Base-by-base conservation (phyloP, 1,284 basidiomycete genomes). In the Sphaerobolus stellatus region DNA sequence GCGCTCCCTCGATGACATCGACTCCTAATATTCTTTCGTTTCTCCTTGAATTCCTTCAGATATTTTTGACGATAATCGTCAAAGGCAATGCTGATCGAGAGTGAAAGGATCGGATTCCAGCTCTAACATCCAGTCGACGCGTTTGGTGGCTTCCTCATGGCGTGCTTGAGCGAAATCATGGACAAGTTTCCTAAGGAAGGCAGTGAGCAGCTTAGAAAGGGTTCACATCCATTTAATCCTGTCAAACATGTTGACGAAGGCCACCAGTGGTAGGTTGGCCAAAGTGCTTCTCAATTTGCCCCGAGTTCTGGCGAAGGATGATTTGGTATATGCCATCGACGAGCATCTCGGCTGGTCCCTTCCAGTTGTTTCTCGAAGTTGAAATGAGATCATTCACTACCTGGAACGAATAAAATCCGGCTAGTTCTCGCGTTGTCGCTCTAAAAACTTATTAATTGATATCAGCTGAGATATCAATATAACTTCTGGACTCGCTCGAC, bases 381-480 rank as follows among this genome's bases (percentile, higher is more conserved):
- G 64, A 56, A 44, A 90, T 84, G 46, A 79, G 81, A 0, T 64
- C 57, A 4, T 74, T 62, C 27, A 81, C 80, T 0, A 87, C 83
- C 0, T 80, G 71, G 58, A 85, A 89, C 0, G 87, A 86, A 57
- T 78, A 81, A 57, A 80, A 78, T 13, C 78, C 82, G 0, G 87
- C 86, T 0, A 90, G 72, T 62, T 90, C 85, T 4, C 86, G 81
- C 0, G 85, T 85, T 1, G 81, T 76, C 0, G 84, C 79, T 8
- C 88, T 90, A 54, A 8, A 48, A 5, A n/a, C n/a, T n/a, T n/a
- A n/a, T n/a, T n/a, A n/a, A n/a, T n/a, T n/a, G n/a, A n/a, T n/a
- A n/a, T n/a, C n/a, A n/a, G n/a, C n/a, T n/a, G n/a, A n/a, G n/a
- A n/a, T n/a, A n/a, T n/a, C n/a, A n/a, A n/a, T n/a, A n/a, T n/a